These are phyloP conservation scores for Kurtzmaniella quercitrusa DNA, from an alignment of 1,139 yeast species.

Conservation along the genomic window DNA sequence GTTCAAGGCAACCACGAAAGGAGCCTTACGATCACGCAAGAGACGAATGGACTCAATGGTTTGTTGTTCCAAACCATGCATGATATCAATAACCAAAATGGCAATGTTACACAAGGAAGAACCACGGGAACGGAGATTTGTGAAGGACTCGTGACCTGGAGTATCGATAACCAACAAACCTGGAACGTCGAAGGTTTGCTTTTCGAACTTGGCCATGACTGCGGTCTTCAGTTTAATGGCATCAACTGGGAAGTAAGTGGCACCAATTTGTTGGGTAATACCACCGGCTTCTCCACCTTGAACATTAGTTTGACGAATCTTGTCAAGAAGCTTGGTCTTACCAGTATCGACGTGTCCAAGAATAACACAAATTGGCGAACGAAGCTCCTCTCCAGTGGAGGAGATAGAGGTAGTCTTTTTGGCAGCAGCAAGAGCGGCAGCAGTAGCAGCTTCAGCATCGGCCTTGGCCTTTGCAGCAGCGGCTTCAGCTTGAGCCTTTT, in stretches of 20 bases:
- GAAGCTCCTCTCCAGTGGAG: conserved; percentile 44
- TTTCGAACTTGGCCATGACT: conserved; percentile 84
- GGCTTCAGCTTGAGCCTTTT: conserved; percentile 13
- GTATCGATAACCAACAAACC: conserved; percentile 96
- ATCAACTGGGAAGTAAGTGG: conserved; percentile 97
- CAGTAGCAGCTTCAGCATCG: conserved; percentile 24
- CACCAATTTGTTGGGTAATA: conserved; percentile 99
- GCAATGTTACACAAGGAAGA: conserved; percentile 98
- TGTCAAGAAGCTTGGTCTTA: conserved; percentile 93
- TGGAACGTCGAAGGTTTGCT: conserved; percentile 88
- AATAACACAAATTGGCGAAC: conserved; percentile 99
- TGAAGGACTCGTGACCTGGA: conserved; percentile 99
- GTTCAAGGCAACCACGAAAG: conserved; percentile 93
- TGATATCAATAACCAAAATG: conserved; percentile 93
- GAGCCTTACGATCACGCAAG: conserved; percentile 95
- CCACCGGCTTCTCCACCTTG: conserved; percentile 99
- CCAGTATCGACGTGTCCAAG: conserved; percentile 99
- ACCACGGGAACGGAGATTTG: conserved; percentile 97
- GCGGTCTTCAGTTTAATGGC: conserved; percentile 88
- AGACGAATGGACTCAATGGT: conserved; percentile 90
- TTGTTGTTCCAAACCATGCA: conserved; percentile 99
- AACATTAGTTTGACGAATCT: conserved; percentile 96
- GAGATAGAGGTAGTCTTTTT: conserved; percentile 22
- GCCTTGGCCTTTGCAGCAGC: conserved; percentile 18
- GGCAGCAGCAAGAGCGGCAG: conserved; percentile 14